Evolutionary conservation across 1,284 basidiomycete genomes (phyloP).

Genomic region (Pseudozyma thailandica): DNA sequence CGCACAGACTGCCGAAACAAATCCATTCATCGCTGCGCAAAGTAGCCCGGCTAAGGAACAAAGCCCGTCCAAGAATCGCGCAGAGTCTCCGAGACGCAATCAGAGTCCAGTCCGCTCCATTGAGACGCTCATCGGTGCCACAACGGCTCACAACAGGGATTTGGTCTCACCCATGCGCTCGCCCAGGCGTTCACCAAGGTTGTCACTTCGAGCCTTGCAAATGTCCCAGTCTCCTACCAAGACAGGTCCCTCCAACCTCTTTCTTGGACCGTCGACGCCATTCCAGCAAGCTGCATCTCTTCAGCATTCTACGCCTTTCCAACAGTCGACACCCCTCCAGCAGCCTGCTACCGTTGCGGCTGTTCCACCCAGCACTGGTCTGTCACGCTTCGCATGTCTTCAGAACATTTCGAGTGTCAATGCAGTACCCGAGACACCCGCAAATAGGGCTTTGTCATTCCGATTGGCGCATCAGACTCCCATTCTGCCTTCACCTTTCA

Average conservation of each 20-base stretch:
- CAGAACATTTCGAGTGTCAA: slow-evolving; percentile 23
- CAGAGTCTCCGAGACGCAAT: slow-evolving; percentile 9
- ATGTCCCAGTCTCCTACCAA: slow-evolving; percentile 35
- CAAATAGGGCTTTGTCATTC: slow-evolving; percentile 18
- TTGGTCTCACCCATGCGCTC: slow-evolving; percentile 29
- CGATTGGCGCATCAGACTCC: slow-evolving; percentile 12
- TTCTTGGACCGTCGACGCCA: slow-evolving; percentile 17
- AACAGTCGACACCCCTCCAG: slow-evolving; percentile 25
- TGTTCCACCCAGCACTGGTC: slow-evolving; percentile 34
- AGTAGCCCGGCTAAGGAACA: background rate
- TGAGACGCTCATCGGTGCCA: slow-evolving; percentile 39
- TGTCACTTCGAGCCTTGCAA: slow-evolving; percentile 34
- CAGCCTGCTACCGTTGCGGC: slow-evolving; percentile 3
- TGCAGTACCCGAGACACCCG: slow-evolving; percentile 17
- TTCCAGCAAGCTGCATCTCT: slow-evolving; percentile 9
- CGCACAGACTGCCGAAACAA: too few relatives aligned
- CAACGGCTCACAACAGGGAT: slow-evolving; percentile 28
- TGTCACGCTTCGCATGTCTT: slow-evolving; percentile 39
- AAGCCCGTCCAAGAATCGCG: slow-evolving; percentile 23
- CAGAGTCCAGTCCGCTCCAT: slow-evolving; percentile 37
- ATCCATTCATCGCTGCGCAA: slow-evolving; percentile 13
- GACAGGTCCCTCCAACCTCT: slow-evolving; percentile 2
- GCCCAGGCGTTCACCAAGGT: slow-evolving; percentile 28
- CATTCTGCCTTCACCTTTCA: slow-evolving; percentile 29
- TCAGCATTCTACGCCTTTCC: slow-evolving; percentile 7